Evolutionary conservation across 2,329 filamentous ascomycete species (phyloP), one percentile per base, ranked within the genome.

Genomic region (Xylariaceae sp.): DNA sequence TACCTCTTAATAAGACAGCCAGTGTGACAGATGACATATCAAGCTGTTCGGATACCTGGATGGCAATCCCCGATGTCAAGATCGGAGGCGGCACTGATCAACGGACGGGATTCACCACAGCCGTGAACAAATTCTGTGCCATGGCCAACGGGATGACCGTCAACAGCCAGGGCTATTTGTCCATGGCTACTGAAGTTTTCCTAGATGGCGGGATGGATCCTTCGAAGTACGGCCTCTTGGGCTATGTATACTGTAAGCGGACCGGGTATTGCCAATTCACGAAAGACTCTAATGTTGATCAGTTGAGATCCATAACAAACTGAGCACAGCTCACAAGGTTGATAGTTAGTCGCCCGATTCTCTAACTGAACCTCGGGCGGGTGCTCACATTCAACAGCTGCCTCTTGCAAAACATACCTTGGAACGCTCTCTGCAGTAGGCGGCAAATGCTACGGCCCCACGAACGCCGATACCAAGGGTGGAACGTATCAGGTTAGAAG

Each of bases 221-320:
- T 3, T 34, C 62, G 43, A 52, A 36, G 3, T 68, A 71, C 31
- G 69, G 69, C 11, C 44, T 70, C 17, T 34, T 70, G 9, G 69
- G 69, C n/a, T 71, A 64, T 41, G 66, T 69, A 8, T 70, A 69
- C 37, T 70, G 69, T 71, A 56, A 56, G 65, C 47, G 14, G 31
- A 19, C 14, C 16, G 14, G 9, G 3, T 0, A 16, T 19, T 43
- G 23, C n/a, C 11, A 6, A 17, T 23, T n/a, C n/a, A 17, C 5
- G 12, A 3, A 11, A 31, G 17, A 21, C 12, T 31, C 36, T 48
- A 28, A 45, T 9, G 3, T 46, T 16, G n/a, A 31, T 21, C 45
- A 71, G 69, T 69, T 29, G 68, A 71, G 56, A 64, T 71, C 6
- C 69, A 69, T 56, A 71, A 70, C 48, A 70, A 70, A 43, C 26